phyloP scores from a whole-genome alignment of 441 rosid genomes.

The Populus tomentosa region DNA sequence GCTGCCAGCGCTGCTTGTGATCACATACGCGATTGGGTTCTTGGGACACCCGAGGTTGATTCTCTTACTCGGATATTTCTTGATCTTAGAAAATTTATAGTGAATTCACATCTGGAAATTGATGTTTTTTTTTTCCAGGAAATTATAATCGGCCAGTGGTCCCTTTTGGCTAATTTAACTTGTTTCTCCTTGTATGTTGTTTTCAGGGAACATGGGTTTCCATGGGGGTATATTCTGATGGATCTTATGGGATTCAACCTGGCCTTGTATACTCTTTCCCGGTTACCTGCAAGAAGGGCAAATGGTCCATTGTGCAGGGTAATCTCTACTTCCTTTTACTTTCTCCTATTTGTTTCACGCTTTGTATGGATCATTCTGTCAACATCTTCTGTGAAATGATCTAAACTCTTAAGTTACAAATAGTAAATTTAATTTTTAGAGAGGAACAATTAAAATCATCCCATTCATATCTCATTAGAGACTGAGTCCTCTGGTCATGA shows the following conservation, averaged over 20 bases:
- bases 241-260: slow-evolving; percentile 64
- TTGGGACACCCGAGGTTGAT: slow-evolving; percentile 61
- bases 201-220: slow-evolving; percentile 76
- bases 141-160: not conserved
- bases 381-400: not conserved
- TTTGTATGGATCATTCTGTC: not conserved
- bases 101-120: not conserved
- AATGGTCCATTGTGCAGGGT: slow-evolving; percentile 74
- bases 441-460: not conserved
- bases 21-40: slow-evolving; percentile 73
- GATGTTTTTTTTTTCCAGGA: not conserved
- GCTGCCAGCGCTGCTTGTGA: slow-evolving; percentile 87
- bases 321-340: not conserved
- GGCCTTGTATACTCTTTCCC: slow-evolving; percentile 85
- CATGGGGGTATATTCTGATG: slow-evolving; percentile 90
- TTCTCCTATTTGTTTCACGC: not conserved
- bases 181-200: not conserved
- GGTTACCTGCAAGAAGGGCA: too few relatives aligned
- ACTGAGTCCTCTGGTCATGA: not conserved
- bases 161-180: not conserved
- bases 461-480: not conserved
- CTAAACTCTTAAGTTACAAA: not conserved
- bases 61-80: not conserved
- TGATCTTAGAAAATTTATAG: not conserved
- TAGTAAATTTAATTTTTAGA: not conserved